phyloP scores from a whole-genome alignment of 2,329 filamentous ascomycete genomes.

The Xylariales sp. region DNA sequence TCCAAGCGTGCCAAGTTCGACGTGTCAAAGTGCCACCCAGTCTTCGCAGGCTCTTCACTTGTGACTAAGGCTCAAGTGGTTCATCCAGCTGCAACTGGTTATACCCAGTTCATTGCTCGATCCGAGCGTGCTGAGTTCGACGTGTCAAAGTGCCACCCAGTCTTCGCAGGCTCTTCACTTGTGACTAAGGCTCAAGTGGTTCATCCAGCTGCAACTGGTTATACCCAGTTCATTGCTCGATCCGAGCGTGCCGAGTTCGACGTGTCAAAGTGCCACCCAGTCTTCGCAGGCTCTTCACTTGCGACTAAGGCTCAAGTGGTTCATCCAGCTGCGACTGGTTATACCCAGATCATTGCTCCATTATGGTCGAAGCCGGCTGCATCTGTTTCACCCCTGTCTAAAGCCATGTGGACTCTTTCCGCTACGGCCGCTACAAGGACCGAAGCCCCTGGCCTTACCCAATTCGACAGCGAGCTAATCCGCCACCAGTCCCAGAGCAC shows the following conservation, averaged over 20 bases:
- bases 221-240: constrained; percentile 18
- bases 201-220: constrained; percentile 27
- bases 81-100: constrained; percentile 28
- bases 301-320: constrained; percentile 17
- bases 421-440: constrained; percentile 20
- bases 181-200: constrained; percentile 17
- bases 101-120: constrained; percentile 18
- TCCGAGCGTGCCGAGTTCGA: constrained; percentile 18
- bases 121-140: constrained; percentile 18
- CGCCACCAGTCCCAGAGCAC: constrained; percentile 6
- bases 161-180: constrained; percentile 25
- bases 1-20: constrained; percentile 19
- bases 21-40: constrained; percentile 27
- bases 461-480: not conserved
- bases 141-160: constrained; percentile 25
- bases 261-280: constrained; percentile 25
- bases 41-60: constrained; percentile 24
- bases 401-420: constrained; percentile 20
- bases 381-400: constrained; percentile 19
- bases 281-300: constrained; percentile 25
- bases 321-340: constrained; percentile 27
- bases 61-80: constrained; percentile 18
- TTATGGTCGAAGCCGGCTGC: constrained; percentile 8
- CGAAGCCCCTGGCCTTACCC: not conserved
- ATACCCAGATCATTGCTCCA: constrained; percentile 18